Conservation (phyloP, 768 basidiomycete species). For the Lentinula boryana region DNA sequence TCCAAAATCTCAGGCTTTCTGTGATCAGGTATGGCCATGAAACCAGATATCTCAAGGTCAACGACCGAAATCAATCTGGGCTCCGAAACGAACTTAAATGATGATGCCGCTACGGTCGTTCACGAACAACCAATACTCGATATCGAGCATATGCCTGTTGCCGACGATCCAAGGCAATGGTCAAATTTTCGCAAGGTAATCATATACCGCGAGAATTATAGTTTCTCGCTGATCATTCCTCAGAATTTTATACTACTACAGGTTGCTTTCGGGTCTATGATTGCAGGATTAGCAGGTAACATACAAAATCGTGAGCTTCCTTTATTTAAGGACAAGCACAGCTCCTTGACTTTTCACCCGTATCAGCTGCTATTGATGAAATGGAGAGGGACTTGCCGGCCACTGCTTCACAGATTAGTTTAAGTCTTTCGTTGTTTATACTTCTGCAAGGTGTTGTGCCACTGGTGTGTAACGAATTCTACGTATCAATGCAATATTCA, state of each 20-base stretch:
- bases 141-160: slow-evolving; percentile 49
- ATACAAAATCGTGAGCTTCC: slow-evolving; percentile 56
- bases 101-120: slow-evolving; percentile 5
- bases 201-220: neutral
- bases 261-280: slow-evolving; percentile 47
- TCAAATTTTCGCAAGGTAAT: slow-evolving; percentile 46
- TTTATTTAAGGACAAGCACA: neutral
- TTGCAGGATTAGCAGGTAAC: slow-evolving; percentile 51
- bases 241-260: slow-evolving; percentile 41
- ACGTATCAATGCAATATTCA: slow-evolving; percentile 17
- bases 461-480: slow-evolving; percentile 35
- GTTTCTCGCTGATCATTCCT: neutral
- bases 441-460: slow-evolving; percentile 65
- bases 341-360: neutral
- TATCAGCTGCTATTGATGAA: slow-evolving; percentile 53
- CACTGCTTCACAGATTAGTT: slow-evolving; percentile 54
- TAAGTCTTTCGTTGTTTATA: slow-evolving; percentile 68
- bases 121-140: slow-evolving; percentile 19
- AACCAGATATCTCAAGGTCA: neutral
- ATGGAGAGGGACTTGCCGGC: slow-evolving; percentile 59
- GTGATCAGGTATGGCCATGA: neutral
- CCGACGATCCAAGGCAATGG: slow-evolving; percentile 61
- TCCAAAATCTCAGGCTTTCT: neutral
- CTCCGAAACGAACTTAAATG: neutral
- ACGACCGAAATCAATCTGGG: neutral